These are phyloP conservation scores for Acer negundo DNA, from an alignment of 345 rosid genomes.

Conservation along the genomic window DNA sequence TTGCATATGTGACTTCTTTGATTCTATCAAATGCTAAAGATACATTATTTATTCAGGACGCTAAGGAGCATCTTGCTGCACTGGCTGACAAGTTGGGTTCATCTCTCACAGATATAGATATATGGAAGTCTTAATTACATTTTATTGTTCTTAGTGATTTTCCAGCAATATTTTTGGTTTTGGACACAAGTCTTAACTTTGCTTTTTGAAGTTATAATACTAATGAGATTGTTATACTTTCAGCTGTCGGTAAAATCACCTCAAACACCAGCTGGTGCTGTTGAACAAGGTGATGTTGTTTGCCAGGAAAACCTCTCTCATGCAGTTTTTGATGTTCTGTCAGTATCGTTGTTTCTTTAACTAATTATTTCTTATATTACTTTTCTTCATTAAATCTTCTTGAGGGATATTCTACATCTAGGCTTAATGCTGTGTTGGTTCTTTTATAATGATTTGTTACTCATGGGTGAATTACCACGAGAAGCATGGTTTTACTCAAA, in stretches of 20 bases:
- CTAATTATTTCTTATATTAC: conserved; percentile 21
- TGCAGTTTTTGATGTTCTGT: conserved; percentile 55
- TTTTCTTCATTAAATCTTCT: neutral
- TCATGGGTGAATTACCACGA: neutral
- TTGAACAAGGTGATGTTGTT: conserved; percentile 91
- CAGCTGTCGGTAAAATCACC: conserved; percentile 80
- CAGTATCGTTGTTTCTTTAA: conserved; percentile 39
- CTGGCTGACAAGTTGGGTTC: conserved; percentile 91
- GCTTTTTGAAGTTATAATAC: conserved; percentile 18
- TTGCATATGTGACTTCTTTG: neutral
- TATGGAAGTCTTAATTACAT: conserved; percentile 36
- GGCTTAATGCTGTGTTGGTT: neutral
- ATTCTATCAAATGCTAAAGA: conserved; percentile 19
- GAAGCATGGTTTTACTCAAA: neutral
- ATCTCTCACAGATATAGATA: conserved; percentile 88
- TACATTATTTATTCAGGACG: conserved; percentile 61
- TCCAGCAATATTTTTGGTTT: neutral
- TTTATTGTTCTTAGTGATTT: conserved; percentile 26
- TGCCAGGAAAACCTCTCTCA: conserved; percentile 52
- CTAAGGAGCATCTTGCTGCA: conserved; percentile 95
- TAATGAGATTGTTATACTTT: conserved; percentile 40
- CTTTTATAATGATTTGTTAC: neutral
- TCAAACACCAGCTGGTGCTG: conserved; percentile 61
- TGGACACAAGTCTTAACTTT: neutral
- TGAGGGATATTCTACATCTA: conserved; percentile 2